Evolutionary conservation across 768 basidiomycete genomes (phyloP).

Genomic region (Punctularia strigosozonata): DNA sequence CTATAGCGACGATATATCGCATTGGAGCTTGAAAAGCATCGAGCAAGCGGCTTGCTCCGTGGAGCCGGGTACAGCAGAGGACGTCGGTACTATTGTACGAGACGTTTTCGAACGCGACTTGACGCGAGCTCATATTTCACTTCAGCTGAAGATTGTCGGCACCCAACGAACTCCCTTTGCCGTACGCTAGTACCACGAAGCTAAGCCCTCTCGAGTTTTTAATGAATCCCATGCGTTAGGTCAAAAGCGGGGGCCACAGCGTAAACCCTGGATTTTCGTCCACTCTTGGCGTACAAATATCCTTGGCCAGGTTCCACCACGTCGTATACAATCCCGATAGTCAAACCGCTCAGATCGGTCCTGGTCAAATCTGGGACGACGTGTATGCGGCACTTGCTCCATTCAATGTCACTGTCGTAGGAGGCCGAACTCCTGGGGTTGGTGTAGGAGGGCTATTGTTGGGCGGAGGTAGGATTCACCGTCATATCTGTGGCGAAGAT

Average conservation of each 20-base stretch:
- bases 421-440: conserved; percentile 11
- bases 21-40: conserved; percentile 1
- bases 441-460: conserved; percentile 12
- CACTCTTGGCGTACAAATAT: conserved; percentile 46
- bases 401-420: conserved; percentile 9
- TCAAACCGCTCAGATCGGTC: conserved; percentile 7
- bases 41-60: conserved; percentile 6
- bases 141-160: conserved; percentile 8
- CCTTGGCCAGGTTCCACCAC: conserved; percentile 36
- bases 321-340: conserved; percentile 3
- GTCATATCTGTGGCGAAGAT: conserved; percentile 4
- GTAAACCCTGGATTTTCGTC: conserved; percentile 48
- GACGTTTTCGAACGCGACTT: not conserved
- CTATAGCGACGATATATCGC: conserved; percentile 4
- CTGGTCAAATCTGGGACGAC: conserved; percentile 12
- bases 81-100: conserved; percentile 6
- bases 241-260: conserved; percentile 54
- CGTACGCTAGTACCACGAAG: conserved; percentile 1
- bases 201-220: not conserved
- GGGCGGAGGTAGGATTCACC: conserved; percentile 8
- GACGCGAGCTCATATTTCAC: not conserved
- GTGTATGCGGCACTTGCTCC: conserved; percentile 10
- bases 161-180: conserved; percentile 8
- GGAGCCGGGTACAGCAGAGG: conserved; percentile 8
- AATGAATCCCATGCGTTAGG: conserved; percentile 18